Conservation (phyloP, 2,329 filamentous ascomycete species). For the Microsporum ferrugineum region DNA sequence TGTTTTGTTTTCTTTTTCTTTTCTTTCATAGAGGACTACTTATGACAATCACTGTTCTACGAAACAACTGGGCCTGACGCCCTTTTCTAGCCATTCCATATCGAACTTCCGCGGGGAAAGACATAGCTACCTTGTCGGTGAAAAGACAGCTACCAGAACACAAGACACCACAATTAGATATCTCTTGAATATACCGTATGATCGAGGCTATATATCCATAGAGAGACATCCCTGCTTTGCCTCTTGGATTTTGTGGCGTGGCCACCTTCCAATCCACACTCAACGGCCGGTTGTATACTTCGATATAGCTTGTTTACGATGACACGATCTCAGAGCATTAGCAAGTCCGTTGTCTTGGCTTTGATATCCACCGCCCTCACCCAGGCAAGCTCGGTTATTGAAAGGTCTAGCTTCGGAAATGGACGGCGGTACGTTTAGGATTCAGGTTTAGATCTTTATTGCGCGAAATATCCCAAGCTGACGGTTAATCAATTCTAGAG, state of each 20-base stretch:
- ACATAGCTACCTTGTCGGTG: background rate
- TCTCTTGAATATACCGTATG: background rate
- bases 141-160: background rate
- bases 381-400: constrained; percentile 49
- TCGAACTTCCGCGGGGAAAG: background rate
- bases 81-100: too few relatives aligned
- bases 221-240: background rate
- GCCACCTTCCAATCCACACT: background rate
- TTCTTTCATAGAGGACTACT: background rate
- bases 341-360: constrained; percentile 33
- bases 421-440: constrained; percentile 44
- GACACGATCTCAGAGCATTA: constrained; percentile 20
- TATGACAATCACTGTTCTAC: background rate
- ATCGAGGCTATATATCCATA: background rate
- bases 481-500: constrained; percentile 32
- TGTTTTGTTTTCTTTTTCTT: background rate
- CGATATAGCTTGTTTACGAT: constrained; percentile 1
- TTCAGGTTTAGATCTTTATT: background rate
- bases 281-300: background rate
- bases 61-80: background rate
- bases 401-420: constrained; percentile 67
- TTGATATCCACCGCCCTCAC: constrained; percentile 40
- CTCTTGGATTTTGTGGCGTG: background rate
- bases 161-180: background rate
- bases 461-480: background rate